A percentile compares a stretch with the other conserved stretches of the same genome.
Conservation (phyloP, 2,329 filamentous ascomycete genomes). For the Colletotrichum sp. region DNA sequence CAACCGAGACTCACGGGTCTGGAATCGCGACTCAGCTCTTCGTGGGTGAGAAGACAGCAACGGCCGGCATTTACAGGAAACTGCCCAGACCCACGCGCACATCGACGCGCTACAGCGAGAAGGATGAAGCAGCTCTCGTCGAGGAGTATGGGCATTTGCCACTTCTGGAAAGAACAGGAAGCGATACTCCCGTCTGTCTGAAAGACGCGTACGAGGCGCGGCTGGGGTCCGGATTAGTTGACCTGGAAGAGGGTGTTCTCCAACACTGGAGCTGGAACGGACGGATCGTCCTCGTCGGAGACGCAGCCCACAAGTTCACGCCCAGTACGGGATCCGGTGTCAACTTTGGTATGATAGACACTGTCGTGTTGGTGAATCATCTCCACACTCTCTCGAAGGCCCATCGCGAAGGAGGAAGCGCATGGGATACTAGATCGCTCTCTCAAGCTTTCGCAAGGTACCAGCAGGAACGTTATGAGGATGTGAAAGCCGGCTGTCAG, state of each 20-base stretch:
- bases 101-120: slow-evolving; percentile 30
- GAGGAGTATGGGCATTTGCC: slow-evolving; percentile 28
- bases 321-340: slow-evolving; percentile 36
- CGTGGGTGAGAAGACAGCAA: slow-evolving; percentile 25
- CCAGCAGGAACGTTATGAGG: not conserved
- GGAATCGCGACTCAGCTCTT: slow-evolving; percentile 29
- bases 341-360: slow-evolving; percentile 37
- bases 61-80: slow-evolving; percentile 31
- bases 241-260: slow-evolving; percentile 38
- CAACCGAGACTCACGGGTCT: slow-evolving; percentile 19
- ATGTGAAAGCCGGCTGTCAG: not conserved
- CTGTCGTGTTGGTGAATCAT: slow-evolving; percentile 30
- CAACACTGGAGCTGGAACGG: slow-evolving; percentile 31
- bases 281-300: slow-evolving; percentile 37
- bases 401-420: not conserved
- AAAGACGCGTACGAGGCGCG: slow-evolving; percentile 27
- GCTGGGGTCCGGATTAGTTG: slow-evolving; percentile 26
- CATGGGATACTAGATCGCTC: not conserved
- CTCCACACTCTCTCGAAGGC: slow-evolving; percentile 23
- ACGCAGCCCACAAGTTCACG: slow-evolving; percentile 39
- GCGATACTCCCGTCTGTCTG: slow-evolving; percentile 18
- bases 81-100: slow-evolving; percentile 28
- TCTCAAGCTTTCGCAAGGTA: slow-evolving; percentile 10
- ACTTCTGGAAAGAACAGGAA: slow-evolving; percentile 22
- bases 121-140: slow-evolving; percentile 31